A percentile compares a stretch with the other conserved stretches of the same genome.
phyloP scores from a whole-genome alignment of 148 eudicot genomes.

The Fagopyrum tataricum region DNA sequence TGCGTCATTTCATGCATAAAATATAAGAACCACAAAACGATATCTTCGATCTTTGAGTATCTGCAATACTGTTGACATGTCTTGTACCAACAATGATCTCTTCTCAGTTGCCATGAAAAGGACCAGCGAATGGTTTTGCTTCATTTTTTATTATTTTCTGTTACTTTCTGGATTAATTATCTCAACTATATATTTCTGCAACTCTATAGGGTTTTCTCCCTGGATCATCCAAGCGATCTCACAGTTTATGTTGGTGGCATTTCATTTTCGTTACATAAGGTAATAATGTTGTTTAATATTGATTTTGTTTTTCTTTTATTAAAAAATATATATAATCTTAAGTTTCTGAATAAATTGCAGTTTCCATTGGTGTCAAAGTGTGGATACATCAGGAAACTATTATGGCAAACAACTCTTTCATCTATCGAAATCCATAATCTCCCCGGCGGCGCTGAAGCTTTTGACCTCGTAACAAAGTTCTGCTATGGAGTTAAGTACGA shows the following conservation, averaged over 20 bases:
- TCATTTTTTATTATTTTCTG: neutral
- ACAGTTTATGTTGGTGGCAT: conserved; percentile 52
- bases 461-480: conserved; percentile 82
- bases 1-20: neutral
- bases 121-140: conserved; percentile 62
- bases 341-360: conserved; percentile 26
- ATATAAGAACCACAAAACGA: no score
- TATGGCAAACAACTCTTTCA: conserved; percentile 41
- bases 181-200: no score
- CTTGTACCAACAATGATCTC: conserved; percentile 41
- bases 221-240: conserved; percentile 81
- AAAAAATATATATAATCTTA: neutral
- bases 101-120: conserved; percentile 80
- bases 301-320: neutral
- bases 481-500: conserved; percentile 84
- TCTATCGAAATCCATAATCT: conserved; percentile 44
- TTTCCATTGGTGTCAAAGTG: conserved; percentile 76
- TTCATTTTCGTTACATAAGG: conserved; percentile 89
- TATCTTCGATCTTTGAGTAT: no score
- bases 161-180: neutral
- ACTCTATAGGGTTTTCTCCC: conserved; percentile 68
- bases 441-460: conserved; percentile 79
- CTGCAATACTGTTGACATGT: neutral
- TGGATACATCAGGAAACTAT: conserved; percentile 61
- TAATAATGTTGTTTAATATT: conserved; percentile 20